A percentile compares a stretch with the other conserved stretches of the same genome.
Conservation (phyloP, 2,329 filamentous ascomycete species). For the Bretziella fagacearum region DNA sequence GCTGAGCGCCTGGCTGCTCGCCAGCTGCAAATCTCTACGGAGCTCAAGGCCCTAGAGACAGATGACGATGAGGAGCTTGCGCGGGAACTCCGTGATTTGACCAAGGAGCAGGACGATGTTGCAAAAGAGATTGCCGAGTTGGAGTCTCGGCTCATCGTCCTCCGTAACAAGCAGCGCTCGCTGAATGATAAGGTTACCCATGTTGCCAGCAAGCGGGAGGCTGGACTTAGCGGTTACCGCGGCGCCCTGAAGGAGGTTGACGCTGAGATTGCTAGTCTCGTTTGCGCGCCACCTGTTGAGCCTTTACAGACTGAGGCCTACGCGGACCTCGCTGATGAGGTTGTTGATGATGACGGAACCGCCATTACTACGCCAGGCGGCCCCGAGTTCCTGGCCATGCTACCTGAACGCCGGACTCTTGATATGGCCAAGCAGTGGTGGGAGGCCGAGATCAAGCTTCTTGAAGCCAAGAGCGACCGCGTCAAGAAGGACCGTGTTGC, state of each 20-base stretch:
- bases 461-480: conserved; percentile 36
- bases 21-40: conserved; percentile 30
- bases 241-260: conserved; percentile 51
- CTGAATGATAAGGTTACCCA: conserved; percentile 44
- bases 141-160: conserved; percentile 43
- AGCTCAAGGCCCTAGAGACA: conserved; percentile 37
- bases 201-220: conserved; percentile 47
- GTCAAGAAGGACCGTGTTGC: conserved; percentile 47
- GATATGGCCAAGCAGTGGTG: conserved; percentile 58
- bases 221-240: conserved; percentile 54
- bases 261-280: conserved; percentile 39
- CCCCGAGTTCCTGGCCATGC: conserved; percentile 40
- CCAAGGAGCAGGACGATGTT: conserved; percentile 34
- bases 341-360: conserved; percentile 11
- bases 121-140: conserved; percentile 47
- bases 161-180: conserved; percentile 43
- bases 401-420: conserved; percentile 47
- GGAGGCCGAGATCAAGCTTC: conserved; percentile 41
- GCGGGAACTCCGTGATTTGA: conserved; percentile 42
- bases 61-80: conserved; percentile 42
- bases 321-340: conserved; percentile 4
- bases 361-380: conserved; percentile 23
- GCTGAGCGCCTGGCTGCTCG: conserved; percentile 37
- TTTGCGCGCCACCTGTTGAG: conserved; percentile 38
- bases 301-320: conserved; percentile 34